These are phyloP conservation scores for Wickerhamomyces mucosus DNA, from an alignment of 805 yeast species.

Conservation along the genomic window DNA sequence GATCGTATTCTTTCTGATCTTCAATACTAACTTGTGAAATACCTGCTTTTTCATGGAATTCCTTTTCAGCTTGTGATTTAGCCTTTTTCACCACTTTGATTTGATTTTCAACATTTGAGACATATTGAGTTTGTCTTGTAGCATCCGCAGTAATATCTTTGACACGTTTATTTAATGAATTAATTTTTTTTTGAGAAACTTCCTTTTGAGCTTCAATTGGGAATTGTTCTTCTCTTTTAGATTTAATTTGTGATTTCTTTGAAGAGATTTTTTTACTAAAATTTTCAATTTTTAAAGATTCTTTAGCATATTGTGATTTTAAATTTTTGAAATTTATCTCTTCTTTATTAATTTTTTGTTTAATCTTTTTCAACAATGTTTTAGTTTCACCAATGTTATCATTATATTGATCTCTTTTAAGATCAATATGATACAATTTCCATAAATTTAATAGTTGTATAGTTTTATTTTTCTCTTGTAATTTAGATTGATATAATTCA, in stretches of 20 bases:
- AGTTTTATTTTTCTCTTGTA: conserved; percentile 36
- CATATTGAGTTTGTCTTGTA: conserved; percentile 36
- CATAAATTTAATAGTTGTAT: conserved; percentile 47
- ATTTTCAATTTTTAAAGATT: conserved; percentile 32
- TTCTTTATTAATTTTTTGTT: conserved; percentile 25
- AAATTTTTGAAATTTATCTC: conserved; percentile 28
- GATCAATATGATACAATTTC: conserved; percentile 54
- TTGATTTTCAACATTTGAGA: conserved; percentile 35
- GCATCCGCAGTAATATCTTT: conserved; percentile 43
- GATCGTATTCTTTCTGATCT: conserved; percentile 48
- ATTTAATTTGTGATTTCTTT: conserved; percentile 33
- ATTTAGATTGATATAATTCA: conserved; percentile 49
- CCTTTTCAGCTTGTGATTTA: conserved; percentile 27
- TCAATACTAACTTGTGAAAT: conserved; percentile 35
- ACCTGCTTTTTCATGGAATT: conserved; percentile 22
- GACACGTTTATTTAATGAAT: conserved; percentile 36
- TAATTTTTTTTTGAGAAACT: conserved; percentile 36
- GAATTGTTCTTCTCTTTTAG: conserved; percentile 36
- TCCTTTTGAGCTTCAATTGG: conserved; percentile 54
- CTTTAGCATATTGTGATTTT: conserved; percentile 37
- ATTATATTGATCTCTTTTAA: conserved; percentile 18
- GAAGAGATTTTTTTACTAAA: conserved; percentile 27
- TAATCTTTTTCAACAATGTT: conserved; percentile 22
- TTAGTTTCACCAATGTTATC: conserved; percentile 20
- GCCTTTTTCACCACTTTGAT: conserved; percentile 36